These are phyloP conservation scores for Aspergillus funiculosus DNA, from an alignment of 495 filamentous ascomycete genomes.

Conservation along the genomic window DNA sequence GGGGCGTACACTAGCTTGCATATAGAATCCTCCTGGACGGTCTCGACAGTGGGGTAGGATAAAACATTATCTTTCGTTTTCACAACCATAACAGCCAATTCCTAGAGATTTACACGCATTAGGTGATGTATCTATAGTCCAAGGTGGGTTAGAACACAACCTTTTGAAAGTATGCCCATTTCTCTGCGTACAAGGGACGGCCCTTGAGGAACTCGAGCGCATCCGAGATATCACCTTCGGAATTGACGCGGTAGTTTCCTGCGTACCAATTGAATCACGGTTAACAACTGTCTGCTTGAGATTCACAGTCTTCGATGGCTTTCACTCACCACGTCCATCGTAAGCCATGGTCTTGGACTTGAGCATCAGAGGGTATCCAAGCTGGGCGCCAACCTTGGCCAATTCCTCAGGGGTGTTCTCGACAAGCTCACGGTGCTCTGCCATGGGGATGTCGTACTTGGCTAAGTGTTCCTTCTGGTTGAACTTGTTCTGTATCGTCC, in stretches of 20 bases:
- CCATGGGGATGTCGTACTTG: constrained; percentile 61
- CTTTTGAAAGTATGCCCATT: constrained; percentile 79
- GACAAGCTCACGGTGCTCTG: constrained; percentile 58
- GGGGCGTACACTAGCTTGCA: constrained; percentile 92
- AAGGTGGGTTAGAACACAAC: constrained; percentile 15
- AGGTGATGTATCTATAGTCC: background rate
- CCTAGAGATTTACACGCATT: constrained; percentile 30
- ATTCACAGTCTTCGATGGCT: background rate
- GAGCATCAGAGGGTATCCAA: constrained; percentile 89
- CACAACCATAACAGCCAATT: constrained; percentile 91
- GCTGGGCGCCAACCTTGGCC: constrained; percentile 53
- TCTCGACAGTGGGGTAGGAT: constrained; percentile 88
- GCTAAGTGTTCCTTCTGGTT: constrained; percentile 79
- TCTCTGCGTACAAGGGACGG: constrained; percentile 79
- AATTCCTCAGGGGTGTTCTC: constrained; percentile 51
- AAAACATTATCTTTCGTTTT: constrained; percentile 74
- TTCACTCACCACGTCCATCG: constrained; percentile 65
- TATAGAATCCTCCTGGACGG: constrained; percentile 88
- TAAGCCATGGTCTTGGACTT: constrained; percentile 92
- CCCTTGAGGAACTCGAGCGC: constrained; percentile 66
- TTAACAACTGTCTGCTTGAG: background rate
- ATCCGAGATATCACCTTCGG: constrained; percentile 58
- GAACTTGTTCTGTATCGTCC: constrained; percentile 94
- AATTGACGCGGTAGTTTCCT: constrained; percentile 74
- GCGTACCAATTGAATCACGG: background rate